phyloP scores from a whole-genome alignment of 2,329 filamentous ascomycete species.

The Trichophaea hybrida region DNA sequence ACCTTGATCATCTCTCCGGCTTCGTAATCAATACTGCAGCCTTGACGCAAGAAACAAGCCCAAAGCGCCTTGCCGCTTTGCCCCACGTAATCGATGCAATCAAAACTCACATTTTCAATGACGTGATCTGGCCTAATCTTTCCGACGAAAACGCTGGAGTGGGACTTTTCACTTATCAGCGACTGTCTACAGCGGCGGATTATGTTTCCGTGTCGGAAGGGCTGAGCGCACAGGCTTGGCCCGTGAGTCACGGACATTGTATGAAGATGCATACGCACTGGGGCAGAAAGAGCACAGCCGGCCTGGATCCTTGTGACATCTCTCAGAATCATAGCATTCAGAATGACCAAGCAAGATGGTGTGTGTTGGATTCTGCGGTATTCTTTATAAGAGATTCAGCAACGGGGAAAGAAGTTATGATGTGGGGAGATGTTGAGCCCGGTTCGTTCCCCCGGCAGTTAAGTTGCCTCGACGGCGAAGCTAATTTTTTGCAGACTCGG shows the following conservation, averaged over 20 bases:
- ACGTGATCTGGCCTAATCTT: conserved; percentile 92
- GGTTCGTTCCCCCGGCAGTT: conserved; percentile 71
- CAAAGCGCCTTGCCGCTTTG: conserved; percentile 74
- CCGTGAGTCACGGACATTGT: conserved; percentile 80
- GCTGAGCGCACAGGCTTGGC: conserved; percentile 73
- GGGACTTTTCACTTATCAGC: conserved; percentile 77
- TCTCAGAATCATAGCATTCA: conserved; percentile 34
- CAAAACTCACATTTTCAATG: conserved; percentile 93
- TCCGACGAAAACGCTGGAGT: conserved; percentile 93
- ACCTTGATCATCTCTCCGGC: conserved; percentile 83
- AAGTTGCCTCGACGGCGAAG: conserved; percentile 32
- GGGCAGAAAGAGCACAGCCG: conserved; percentile 35
- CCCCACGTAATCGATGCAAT: conserved; percentile 83
- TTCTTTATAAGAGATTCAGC: conserved; percentile 74
- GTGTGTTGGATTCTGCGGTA: conserved; percentile 75
- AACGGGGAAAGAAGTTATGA: conserved; percentile 63
- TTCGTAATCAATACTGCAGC: conserved; percentile 89
- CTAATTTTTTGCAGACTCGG: conserved; percentile 42
- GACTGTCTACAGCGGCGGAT: conserved; percentile 76
- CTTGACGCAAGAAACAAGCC: conserved; percentile 57
- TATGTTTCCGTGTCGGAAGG: conserved; percentile 83
- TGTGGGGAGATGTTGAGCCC: conserved; percentile 92
- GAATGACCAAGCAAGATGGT: conserved; percentile 29
- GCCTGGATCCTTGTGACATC: conserved; percentile 36
- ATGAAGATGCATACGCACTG: conserved; percentile 42